Evolutionary conservation across 139 green algal genomes (phyloP), one percentile per base, ranked within the genome.

Genomic region (Raphidocelis subcapitata): DNA sequence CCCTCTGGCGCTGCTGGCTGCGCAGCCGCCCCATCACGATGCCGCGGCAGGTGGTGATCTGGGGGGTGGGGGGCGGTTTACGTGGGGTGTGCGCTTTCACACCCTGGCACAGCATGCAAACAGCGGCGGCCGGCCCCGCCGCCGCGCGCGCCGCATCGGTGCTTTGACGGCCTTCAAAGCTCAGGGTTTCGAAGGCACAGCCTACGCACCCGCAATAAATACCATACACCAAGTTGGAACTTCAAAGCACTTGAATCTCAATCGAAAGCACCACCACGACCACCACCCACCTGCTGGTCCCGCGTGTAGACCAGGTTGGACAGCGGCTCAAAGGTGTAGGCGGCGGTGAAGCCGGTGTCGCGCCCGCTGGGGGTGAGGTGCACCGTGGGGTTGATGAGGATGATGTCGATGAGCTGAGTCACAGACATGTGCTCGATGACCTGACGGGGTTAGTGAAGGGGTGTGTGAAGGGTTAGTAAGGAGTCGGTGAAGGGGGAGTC

Each of bases 231-330:
- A 46, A 46, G 59, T 16, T 36, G 24, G 18, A 21, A 21, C 59
- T 33, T 15, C 59, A 59, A 59, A 26, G n/a, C 59, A 65, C 59
- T 65, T 56, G 56, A 33, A 49, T 49, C 12, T 8, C 41, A 49
- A 8, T 20, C 12, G 41, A 49, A 12, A 12, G 41, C 41, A 26
- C 56, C 36, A 15, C 1, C 44, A 57, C 57, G n/a, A 47, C 31
- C 35, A 24, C 3, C 47, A n/a, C n/a, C 12, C 18, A 69, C 24
- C 79, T 95, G 91, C 84, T 98, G 94, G 84, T 98, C 94, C 28
- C 94, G 86, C 31, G 92, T 97, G 86, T 97, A 98, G 35, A 97
- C 82, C 75, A 98, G 84, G 84, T 98, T 98, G 80, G 84, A 91
- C 52, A 97, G 84, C 1, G 94, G 94, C 84, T 96, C 74, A 72